Conservation (phyloP, 768 basidiomycete genomes). For the Leccinellum rugosiceps region DNA sequence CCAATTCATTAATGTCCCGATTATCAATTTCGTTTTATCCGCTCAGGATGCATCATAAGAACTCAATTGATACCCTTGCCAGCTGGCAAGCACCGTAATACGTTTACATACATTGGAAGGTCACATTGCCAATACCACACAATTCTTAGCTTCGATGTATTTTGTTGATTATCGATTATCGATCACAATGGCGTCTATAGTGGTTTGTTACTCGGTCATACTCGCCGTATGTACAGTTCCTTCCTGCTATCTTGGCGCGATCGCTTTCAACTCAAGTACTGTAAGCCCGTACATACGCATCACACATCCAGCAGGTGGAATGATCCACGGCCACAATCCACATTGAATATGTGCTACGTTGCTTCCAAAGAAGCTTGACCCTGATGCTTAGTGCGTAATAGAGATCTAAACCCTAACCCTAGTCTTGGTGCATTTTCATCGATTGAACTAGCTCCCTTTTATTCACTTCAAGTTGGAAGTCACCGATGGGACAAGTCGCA, state of each 20-base stretch:
- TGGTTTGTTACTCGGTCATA: neutral
- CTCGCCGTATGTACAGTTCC: neutral
- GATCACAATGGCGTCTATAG: neutral
- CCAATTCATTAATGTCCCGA: slow-evolving; percentile 34
- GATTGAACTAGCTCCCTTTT: too few species aligned
- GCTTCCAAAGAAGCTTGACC: neutral
- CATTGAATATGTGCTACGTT: neutral
- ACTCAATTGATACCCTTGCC: slow-evolving; percentile 28
- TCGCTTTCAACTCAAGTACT: neutral
- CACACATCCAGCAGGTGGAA: neutral
- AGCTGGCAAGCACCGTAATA: slow-evolving; percentile 11
- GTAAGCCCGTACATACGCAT: neutral
- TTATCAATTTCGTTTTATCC: slow-evolving; percentile 4
- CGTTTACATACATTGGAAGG: slow-evolving; percentile 13
- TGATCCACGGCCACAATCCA: neutral
- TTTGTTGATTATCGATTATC: slow-evolving; percentile 4
- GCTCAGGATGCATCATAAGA: neutral
- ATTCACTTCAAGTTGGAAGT: neutral
- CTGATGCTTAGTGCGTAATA: neutral
- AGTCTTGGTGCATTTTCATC: neutral
- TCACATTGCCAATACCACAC: slow-evolving; percentile 5
- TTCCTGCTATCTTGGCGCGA: neutral
- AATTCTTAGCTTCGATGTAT: neutral
- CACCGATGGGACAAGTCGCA: neutral
- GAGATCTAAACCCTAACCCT: neutral